phyloP scores from a whole-genome alignment of 805 yeast species.

The Blastobotrys peoriensis region DNA sequence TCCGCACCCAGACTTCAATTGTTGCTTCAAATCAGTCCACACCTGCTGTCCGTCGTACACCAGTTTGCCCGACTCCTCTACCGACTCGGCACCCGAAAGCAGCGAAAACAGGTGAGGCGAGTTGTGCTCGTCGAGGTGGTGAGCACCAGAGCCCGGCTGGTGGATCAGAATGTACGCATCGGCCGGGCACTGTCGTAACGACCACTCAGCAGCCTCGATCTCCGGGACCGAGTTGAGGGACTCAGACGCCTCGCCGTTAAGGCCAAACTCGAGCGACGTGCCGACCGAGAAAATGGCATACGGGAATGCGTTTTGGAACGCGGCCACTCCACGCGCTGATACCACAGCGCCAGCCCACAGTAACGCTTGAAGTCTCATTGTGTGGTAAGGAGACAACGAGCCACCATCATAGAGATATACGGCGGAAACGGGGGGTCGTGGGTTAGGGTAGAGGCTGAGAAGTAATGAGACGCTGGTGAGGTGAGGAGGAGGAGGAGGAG shows the following conservation, averaged over 20 bases:
- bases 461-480: too few species aligned
- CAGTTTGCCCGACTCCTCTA: slow-evolving; percentile 18
- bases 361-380: background rate
- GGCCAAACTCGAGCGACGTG: background rate
- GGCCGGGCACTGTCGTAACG: slow-evolving; percentile 37
- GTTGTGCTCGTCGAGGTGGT: slow-evolving; percentile 19
- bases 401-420: too few species aligned
- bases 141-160: slow-evolving; percentile 37
- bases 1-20: slow-evolving; percentile 44
- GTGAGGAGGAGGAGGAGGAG: too few species aligned
- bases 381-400: too few species aligned
- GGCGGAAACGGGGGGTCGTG: too few species aligned
- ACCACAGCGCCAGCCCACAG: background rate
- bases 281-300: background rate
- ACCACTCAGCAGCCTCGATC: slow-evolving; percentile 5
- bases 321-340: background rate
- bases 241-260: background rate
- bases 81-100: slow-evolving; percentile 16
- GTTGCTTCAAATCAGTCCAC: slow-evolving; percentile 34
- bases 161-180: slow-evolving; percentile 53
- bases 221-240: background rate
- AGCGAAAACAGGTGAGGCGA: slow-evolving; percentile 20
- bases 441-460: too few species aligned
- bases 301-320: background rate
- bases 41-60: slow-evolving; percentile 17